A percentile compares a stretch with the other conserved stretches of the same genome.
Conservation (phyloP, 1,284 basidiomycete genomes). For the Dichomitus squalens region DNA sequence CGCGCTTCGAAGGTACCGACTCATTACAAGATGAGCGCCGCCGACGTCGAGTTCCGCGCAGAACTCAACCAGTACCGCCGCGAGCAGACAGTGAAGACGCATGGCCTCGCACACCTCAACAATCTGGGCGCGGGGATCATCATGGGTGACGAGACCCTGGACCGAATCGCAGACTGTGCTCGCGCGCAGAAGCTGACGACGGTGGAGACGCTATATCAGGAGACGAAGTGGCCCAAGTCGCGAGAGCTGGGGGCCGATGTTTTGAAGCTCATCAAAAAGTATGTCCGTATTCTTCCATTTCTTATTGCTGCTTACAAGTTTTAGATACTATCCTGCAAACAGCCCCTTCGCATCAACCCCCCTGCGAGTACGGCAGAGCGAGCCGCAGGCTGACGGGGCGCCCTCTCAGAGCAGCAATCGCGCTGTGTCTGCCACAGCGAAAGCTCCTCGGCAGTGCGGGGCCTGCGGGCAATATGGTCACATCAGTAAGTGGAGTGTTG, state of each 20-base stretch:
- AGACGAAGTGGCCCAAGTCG: slow-evolving; percentile 6
- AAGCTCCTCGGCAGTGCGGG: too few relatives aligned
- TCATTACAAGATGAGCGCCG: not conserved
- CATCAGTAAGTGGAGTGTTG: too few relatives aligned
- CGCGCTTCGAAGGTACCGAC: slow-evolving; percentile 4
- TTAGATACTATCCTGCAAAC: too few relatives aligned
- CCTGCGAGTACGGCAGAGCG: too few relatives aligned
- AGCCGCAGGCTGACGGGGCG: too few relatives aligned
- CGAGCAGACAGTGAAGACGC: not conserved
- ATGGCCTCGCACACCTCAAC: not conserved
- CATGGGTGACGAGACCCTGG: slow-evolving; percentile 3
- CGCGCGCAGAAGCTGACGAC: slow-evolving; percentile 2
- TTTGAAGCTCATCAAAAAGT: not conserved
- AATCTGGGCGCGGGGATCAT: slow-evolving; percentile 1
- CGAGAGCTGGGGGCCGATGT: slow-evolving; percentile 1
- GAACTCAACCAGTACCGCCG: slow-evolving; percentile 4
- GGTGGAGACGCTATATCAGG: not conserved
- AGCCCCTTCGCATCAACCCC: too few relatives aligned
- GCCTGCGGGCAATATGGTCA: too few relatives aligned
- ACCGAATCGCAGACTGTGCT: slow-evolving; percentile 9
- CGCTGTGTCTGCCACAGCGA: too few relatives aligned
- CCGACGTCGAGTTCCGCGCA: not conserved
- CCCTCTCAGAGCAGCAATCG: too few relatives aligned
- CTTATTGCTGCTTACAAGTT: too few relatives aligned
- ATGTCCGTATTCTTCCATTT: too few relatives aligned